phyloP scores from a whole-genome alignment of 2,329 filamentous ascomycete genomes.

The Cladorrhinum sp. region DNA sequence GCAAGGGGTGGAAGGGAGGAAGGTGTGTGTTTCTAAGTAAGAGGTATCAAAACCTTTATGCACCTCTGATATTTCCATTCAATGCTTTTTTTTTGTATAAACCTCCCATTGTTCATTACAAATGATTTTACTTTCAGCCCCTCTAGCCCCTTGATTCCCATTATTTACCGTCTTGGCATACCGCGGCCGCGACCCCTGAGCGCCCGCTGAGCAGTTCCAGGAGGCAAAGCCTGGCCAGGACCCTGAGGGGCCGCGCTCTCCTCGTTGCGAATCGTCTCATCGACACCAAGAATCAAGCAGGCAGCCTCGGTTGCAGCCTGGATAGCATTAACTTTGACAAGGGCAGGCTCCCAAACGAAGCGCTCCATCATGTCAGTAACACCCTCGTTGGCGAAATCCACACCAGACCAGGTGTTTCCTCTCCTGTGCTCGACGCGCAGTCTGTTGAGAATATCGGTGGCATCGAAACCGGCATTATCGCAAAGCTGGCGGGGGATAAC shows the following conservation, averaged over 20 bases:
- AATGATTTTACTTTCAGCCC: constrained; percentile 18
- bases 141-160: constrained; percentile 16
- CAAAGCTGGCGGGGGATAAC: constrained; percentile 95
- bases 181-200: constrained; percentile 79
- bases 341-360: constrained; percentile 95
- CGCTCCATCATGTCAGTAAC: constrained; percentile 90
- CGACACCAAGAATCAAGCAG: constrained; percentile 91
- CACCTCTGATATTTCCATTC: too few species aligned
- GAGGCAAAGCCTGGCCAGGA: constrained; percentile 70
- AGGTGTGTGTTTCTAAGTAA: background rate
- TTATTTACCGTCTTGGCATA: constrained; percentile 74
- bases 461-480: constrained; percentile 97
- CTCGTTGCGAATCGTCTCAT: constrained; percentile 98
- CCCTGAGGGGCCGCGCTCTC: constrained; percentile 83
- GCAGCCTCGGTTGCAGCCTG: constrained; percentile 93
- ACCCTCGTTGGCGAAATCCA: constrained; percentile 90
- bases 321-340: constrained; percentile 96
- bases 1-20: background rate
- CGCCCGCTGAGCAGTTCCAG: constrained; percentile 83
- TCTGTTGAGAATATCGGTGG: constrained; percentile 95
- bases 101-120: background rate
- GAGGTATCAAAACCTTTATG: background rate
- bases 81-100: background rate
- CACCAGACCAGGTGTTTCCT: constrained; percentile 89
- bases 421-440: constrained; percentile 94